Base-by-base conservation (phyloP, 768 basidiomycete genomes). In the Tricholoma saponaceum region DNA sequence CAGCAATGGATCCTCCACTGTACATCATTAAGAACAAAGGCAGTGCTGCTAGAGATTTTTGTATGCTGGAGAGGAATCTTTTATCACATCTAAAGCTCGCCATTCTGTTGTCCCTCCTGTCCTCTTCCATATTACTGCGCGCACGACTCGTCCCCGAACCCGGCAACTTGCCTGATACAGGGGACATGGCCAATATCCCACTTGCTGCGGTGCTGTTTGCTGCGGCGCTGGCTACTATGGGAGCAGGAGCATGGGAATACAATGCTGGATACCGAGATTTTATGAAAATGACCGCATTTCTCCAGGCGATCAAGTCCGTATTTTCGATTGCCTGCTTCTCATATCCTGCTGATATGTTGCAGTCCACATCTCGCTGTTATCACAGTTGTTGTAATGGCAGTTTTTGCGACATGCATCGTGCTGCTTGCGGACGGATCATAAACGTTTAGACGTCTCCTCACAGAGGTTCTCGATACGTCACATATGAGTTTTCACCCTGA, bases 41-140 rank as follows among this genome's bases (percentile, higher is more conserved):
- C 44, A 86, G 88, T 61, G 74, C 75, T 5, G 86, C 86, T n/a
- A 77, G 88, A 64, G 89, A 91, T 67, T 89, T 83, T 59, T 86
- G 82, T 69, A 89, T 90, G 87, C 78, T 91, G 13, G 89, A 90
- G 69, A 79, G 89, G 52, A 90, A 91, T 62, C 73, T 89, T 51
- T 74, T 91, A 30, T 79, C 87, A 0, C 85, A 91, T 65, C 58
- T 87, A 55, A 87, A 83, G 63, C 77, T 90, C 25, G 85, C 82
- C 5, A 72, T 89, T 9, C 71, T 91, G 22, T 74, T 91, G 26
- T 79, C 81, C 7, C 73, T 90, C 1, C 69, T 89, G 3, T 83
- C 84, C 2, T 81, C 84, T 26, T 87, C 88, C 8, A 72, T 86
- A 52, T 71, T 91, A 13, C 78, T 90, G 8, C 78, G 77, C 25